Conservation (phyloP, 2,329 filamentous ascomycete genomes). For the Nemania serpens region DNA sequence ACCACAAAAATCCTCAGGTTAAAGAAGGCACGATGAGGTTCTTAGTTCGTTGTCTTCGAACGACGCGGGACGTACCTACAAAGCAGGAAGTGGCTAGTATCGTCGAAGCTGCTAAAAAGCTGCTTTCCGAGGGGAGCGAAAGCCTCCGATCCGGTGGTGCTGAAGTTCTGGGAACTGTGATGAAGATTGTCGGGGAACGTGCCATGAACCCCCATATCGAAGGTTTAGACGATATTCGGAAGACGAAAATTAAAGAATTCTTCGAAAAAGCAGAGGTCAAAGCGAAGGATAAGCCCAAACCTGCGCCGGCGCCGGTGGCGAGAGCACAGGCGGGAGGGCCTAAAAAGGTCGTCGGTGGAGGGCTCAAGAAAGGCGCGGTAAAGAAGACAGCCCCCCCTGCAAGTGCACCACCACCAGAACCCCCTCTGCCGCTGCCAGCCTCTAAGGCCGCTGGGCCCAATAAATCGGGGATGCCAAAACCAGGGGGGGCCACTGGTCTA, state of each 20-base stretch:
- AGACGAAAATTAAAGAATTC: conserved; percentile 92
- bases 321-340: conserved; percentile 52
- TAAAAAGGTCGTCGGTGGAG: conserved; percentile 41
- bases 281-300: conserved; percentile 90
- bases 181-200: conserved; percentile 98
- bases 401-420: conserved; percentile 49
- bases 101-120: conserved; percentile 86
- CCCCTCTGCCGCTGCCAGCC: conserved; percentile 61
- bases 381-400: conserved; percentile 55
- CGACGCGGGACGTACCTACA: conserved; percentile 79
- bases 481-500: conserved; percentile 58
- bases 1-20: conserved; percentile 96
- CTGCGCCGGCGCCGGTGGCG: conserved; percentile 65
- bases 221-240: conserved; percentile 91
- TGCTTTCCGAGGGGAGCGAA: conserved; percentile 87
- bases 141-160: conserved; percentile 85
- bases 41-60: conserved; percentile 83
- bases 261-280: conserved; percentile 82
- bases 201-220: conserved; percentile 93
- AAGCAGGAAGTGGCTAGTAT: conserved; percentile 84
- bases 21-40: conserved; percentile 96
- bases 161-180: conserved; percentile 88
- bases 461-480: conserved; percentile 62
- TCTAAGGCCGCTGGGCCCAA: conserved; percentile 52
- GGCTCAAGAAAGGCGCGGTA: conserved; percentile 53